phyloP scores from a whole-genome alignment of 176 grass and related monocot genomes.

The Oryza nivara region DNA sequence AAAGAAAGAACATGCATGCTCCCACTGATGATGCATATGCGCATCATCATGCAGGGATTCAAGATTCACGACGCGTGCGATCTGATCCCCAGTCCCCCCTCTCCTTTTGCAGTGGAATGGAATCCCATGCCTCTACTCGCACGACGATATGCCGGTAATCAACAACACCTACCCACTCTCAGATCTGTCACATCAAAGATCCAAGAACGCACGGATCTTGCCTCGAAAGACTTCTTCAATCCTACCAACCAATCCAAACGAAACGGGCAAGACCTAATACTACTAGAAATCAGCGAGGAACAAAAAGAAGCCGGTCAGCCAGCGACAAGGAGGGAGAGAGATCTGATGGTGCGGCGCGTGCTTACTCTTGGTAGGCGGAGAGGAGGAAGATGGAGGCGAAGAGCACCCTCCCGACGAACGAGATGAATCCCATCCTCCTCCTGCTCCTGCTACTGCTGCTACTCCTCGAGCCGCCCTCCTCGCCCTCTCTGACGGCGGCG shows the following conservation, averaged over 20 bases:
- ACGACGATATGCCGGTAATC: background rate
- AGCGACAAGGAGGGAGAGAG: background rate
- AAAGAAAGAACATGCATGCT: background rate
- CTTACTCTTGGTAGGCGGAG: slow-evolving; percentile 82
- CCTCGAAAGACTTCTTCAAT: background rate
- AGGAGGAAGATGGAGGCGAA: slow-evolving; percentile 87
- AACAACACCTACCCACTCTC: background rate
- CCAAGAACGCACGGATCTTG: slow-evolving; percentile 35
- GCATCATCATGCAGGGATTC: background rate
- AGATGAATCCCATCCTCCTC: slow-evolving; percentile 64
- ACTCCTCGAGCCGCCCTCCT: background rate
- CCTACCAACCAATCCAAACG: background rate
- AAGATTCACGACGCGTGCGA: background rate
- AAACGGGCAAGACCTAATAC: background rate
- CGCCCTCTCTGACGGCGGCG: background rate
- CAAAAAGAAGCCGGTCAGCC: background rate
- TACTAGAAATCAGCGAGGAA: background rate
- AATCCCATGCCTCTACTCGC: background rate
- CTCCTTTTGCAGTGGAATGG: background rate
- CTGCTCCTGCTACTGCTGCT: background rate
- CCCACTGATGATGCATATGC: background rate
- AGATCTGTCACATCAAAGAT: slow-evolving; percentile 33
- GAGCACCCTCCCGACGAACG: slow-evolving; percentile 76
- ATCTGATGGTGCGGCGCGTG: too few species aligned
- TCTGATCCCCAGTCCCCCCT: background rate